phyloP scores from a whole-genome alignment of 2,329 filamentous ascomycete species.

The Byssoonygena ceratinophila region DNA sequence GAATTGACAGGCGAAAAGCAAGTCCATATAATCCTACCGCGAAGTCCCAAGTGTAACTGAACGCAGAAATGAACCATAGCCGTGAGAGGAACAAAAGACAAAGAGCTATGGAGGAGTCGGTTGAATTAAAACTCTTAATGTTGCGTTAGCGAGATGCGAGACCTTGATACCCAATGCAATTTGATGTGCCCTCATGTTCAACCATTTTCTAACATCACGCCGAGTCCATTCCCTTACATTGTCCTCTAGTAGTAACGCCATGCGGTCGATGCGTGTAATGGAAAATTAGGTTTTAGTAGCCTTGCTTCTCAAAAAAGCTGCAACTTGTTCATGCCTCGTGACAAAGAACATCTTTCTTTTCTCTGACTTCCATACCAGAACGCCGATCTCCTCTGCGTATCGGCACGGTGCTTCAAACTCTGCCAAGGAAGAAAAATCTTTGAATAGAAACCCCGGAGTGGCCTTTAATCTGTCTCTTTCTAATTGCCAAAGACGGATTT shows the following conservation, averaged over 20 bases:
- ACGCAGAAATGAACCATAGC: neutral
- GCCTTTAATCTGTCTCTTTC: constrained; percentile 91
- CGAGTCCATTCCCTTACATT: neutral
- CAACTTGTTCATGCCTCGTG: constrained; percentile 78
- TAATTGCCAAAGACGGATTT: constrained; percentile 94
- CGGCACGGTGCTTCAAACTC: constrained; percentile 45
- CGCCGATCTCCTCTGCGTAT: constrained; percentile 81
- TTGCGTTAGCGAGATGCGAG: neutral
- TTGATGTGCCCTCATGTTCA: neutral
- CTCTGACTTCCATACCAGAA: constrained; percentile 78
- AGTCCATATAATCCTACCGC: neutral
- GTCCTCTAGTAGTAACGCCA: neutral
- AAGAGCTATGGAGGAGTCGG: neutral
- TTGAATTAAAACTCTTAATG: neutral
- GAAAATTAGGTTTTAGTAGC: constrained; percentile 37
- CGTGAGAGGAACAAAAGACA: neutral
- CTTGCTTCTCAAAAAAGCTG: constrained; percentile 61
- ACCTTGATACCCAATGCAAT: neutral
- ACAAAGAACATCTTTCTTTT: constrained; percentile 79
- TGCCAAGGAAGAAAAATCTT: constrained; percentile 66
- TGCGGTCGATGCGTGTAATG: neutral
- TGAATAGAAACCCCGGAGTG: constrained; percentile 74
- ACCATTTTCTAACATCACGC: neutral
- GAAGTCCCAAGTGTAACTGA: too few relatives aligned
- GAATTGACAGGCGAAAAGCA: neutral